Evolutionary conservation across 164 flowering plant genomes (phyloP), one percentile per base, ranked within the genome.

Genomic region (Chloranthus sessilifolius): DNA sequence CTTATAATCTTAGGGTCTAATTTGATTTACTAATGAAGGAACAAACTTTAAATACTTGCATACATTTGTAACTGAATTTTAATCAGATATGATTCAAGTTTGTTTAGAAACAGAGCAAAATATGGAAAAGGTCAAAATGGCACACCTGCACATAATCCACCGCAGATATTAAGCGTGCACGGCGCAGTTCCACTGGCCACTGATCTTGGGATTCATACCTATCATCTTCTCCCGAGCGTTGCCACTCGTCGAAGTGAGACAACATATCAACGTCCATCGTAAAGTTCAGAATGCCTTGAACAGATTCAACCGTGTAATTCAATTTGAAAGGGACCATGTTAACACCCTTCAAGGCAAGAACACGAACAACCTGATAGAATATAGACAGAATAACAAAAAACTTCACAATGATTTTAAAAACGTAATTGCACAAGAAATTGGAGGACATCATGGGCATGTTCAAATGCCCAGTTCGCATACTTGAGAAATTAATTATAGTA

Each of bases 231-330:
- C 78, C 68, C 1, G 72, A 51, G 3, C 95, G 78, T 55, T 90
- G 98, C 98, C 98, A 90, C 59, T 79, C 75, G 52, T 90, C 95
- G 59, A 90, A 90, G 60, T 90, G 98, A 44, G 90, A 70, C 67
- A 90, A 61, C 89, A 83, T 87, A 26, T 90, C 96, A 20, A 87
- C 89, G 50, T 85, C 91, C 98, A 90, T 87, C 1, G 98, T 90
- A 57, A 87, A 69, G 59, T 78, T 83, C 7, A 81, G 64, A 51
- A 87, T 87, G 11, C 90, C 92, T 84, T 90, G 94, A 61, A 72
- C 94, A 47, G 86, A 70, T 17, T 78, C 73, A 0, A 90, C 85
- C 0, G 88, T 64, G 75, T 87, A 90, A 49, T 77, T 76, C 50
- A 90, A 65, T 40, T 84, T 62, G 58, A 82, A 90, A 17, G 91